These are phyloP conservation scores for Discostella stelligeroides DNA, from an alignment of 108 stramenopile genomes.

Conservation along the genomic window DNA sequence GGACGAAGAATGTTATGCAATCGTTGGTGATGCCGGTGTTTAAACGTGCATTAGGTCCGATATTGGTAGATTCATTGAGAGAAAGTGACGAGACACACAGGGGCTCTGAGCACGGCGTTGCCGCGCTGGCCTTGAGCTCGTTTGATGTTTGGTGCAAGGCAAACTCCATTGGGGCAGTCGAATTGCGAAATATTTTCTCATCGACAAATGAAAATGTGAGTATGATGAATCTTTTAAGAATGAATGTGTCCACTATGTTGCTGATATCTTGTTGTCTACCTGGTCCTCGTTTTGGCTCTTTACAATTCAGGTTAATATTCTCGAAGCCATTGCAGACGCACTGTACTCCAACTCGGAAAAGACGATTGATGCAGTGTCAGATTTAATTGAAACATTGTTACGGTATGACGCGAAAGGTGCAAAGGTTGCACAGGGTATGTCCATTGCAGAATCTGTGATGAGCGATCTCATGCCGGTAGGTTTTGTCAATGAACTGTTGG, in stretches of 20 bases:
- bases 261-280: background rate
- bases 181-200: constrained; percentile 31
- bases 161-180: constrained; percentile 29
- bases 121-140: constrained; percentile 34
- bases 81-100: constrained; percentile 36
- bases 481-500: constrained; percentile 12
- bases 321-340: constrained; percentile 67
- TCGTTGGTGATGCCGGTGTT: constrained; percentile 53
- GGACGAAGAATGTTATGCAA: constrained; percentile 60
- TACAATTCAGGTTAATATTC: constrained; percentile 61
- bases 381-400: constrained; percentile 64
- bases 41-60: constrained; percentile 53
- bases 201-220: constrained; percentile 11
- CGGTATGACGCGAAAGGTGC: constrained; percentile 27
- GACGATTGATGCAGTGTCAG: constrained; percentile 73
- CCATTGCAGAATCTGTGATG: constrained; percentile 43
- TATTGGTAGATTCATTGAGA: constrained; percentile 52
- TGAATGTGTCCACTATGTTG: background rate
- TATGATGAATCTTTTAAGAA: background rate
- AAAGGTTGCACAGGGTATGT: constrained; percentile 24
- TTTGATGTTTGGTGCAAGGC: constrained; percentile 46
- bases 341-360: constrained; percentile 69
- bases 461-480: background rate
- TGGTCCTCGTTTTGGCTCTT: no score
- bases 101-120: constrained; percentile 39